Evolutionary conservation across 192 early-diverging fungal genomes (phyloP), one percentile per base, ranked within the genome.

Genomic region (Gonapodya prolifera): DNA sequence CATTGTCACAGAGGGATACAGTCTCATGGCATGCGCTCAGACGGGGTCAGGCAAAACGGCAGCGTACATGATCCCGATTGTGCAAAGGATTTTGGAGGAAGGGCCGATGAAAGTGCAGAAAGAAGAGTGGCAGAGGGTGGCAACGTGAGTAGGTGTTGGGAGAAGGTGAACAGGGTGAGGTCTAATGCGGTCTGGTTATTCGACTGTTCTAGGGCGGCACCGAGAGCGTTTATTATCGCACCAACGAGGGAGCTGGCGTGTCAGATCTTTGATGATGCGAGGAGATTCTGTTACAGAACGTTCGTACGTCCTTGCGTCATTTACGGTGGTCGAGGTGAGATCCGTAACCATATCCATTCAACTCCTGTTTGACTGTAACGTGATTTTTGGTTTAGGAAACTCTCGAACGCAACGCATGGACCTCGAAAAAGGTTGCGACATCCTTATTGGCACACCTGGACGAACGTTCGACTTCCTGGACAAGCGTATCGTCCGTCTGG

Each of bases 31-130:
- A 0, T 94, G 94, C 83, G 96, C 98, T 2, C 98, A 95, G 35
- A 99, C 98, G 29, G 96, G 98, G 75, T 96, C 95, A 1, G 98
- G 98, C 80, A 99, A 99, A 84, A 99, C 98, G 0, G 81, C 97
- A 80, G 96, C 98, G 0, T 99, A 92, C 76, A 77, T 96, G 61
- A 83, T 99, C 32, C 95, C 96, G 0, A 95, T 99, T 30, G 80
- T 99, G 75, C 94, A 61, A 61, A 96, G 75, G 45, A 16, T 61
- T 8, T 61, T 61, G 45, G 45, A 61, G 23, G 45, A 61, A 23
- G 45, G 45, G 8, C 45, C 45, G 45, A 23, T 23, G 23, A 61
- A 61, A 23, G 45, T 61, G 45, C 8, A 16, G 23, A 61, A 61
- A 23, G 45, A 61, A 23, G 45, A 61, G 45, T 61, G 45, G 45